Conservation (phyloP, 2,329 filamentous ascomycete genomes). For the Penicillium freii region DNA sequence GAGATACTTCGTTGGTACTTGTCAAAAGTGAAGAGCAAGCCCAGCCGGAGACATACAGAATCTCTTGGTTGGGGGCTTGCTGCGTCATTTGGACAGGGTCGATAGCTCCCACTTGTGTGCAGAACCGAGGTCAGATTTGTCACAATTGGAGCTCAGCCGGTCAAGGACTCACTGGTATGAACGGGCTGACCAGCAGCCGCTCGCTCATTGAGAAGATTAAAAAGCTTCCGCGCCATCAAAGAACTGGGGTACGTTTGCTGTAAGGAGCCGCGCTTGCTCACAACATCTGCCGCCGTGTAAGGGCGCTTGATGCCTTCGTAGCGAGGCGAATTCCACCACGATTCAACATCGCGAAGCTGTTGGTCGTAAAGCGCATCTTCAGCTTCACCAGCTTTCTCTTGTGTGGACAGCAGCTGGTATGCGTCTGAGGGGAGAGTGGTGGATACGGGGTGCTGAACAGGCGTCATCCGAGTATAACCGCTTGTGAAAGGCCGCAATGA, state of each 20-base stretch:
- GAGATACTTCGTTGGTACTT: slow-evolving; percentile 92
- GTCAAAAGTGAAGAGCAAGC: slow-evolving; percentile 93
- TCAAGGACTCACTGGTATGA: slow-evolving; percentile 70
- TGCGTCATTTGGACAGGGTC: slow-evolving; percentile 99
- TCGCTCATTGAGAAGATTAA: slow-evolving; percentile 79
- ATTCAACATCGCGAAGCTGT: slow-evolving; percentile 78
- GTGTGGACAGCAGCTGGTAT: slow-evolving; percentile 79
- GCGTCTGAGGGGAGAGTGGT: slow-evolving; percentile 66
- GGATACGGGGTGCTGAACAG: slow-evolving; percentile 62
- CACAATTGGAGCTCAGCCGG: background rate
- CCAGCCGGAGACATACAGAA: slow-evolving; percentile 96
- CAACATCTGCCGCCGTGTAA: slow-evolving; percentile 86
- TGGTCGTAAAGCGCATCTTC: slow-evolving; percentile 84
- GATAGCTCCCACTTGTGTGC: slow-evolving; percentile 84
- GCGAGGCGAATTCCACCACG: slow-evolving; percentile 85
- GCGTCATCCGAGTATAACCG: slow-evolving; percentile 52
- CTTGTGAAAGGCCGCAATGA: slow-evolving; percentile 37
- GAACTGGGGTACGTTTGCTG: slow-evolving; percentile 89
- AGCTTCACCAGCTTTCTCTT: slow-evolving; percentile 71
- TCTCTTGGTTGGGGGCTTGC: slow-evolving; percentile 92
- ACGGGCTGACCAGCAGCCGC: slow-evolving; percentile 78
- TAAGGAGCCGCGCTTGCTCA: slow-evolving; percentile 86
- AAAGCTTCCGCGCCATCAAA: slow-evolving; percentile 91
- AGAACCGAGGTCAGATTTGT: slow-evolving; percentile 12
- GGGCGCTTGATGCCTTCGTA: slow-evolving; percentile 88